Base-by-base conservation (phyloP, 768 basidiomycete species). In the Omphalotus guepiniiformis region DNA sequence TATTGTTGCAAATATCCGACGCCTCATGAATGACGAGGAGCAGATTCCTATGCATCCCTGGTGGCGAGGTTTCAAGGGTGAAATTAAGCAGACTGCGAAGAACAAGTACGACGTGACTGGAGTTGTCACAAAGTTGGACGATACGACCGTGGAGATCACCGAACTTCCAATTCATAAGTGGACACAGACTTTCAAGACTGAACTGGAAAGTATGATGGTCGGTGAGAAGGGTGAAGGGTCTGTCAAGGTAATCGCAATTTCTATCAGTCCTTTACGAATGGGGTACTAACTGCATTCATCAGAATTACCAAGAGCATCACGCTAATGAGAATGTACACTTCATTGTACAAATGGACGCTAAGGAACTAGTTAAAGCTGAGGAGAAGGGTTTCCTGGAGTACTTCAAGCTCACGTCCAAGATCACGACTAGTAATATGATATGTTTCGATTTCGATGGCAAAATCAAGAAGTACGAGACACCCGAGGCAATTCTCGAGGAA, bases 301-400 rank as follows among this genome's bases (percentile, higher is more conserved):
- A 98, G 95, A 94, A 98, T 62, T 99, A 93, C 70, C 92, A 91
- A 67, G 96, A 98, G 61, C 85, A 98, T 60, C 93, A 96, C 58
- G 93, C 93, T 59, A 95, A 93, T 51, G 75, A 83, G 54, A 87
- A 92, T 46, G 83, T 99, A 11, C 90, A 94, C 64, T 97, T 97
- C 59, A 71, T 88, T 25, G 63, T 99, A 23, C 82, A 77, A 21
- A 87, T 98, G 85, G 69, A 71, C 2, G 79, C 84, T 38, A 86
- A 85, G 53, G 85, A 85, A 50, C 77, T 96, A 53, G 78, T 88
- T 55, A 88, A 88, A 63, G 93, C 93, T 2, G 92, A 95, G 61
- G 76, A 79, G 51, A 91, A 96, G 60, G 95, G 95, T 3, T 69
- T 99, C 26, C 57, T 83, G 26, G 94, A 96, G 64, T 89, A 81